A percentile compares a stretch with the other conserved stretches of the same genome.
These are phyloP conservation scores for Penicillium fuscoglaucum DNA, from an alignment of 2,329 filamentous ascomycete species.

Conservation along the genomic window DNA sequence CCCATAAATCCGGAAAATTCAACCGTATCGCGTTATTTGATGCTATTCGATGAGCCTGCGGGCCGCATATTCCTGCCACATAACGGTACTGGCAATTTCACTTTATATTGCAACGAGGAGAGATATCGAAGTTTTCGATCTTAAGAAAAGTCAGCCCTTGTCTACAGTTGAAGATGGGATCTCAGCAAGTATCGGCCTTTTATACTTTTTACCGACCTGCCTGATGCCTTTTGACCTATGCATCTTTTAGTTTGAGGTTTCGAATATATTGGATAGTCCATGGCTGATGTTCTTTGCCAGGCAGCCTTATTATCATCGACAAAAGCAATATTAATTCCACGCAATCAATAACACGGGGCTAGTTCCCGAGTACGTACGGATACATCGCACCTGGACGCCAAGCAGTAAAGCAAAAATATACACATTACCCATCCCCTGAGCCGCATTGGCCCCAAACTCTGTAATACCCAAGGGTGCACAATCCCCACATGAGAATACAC, in stretches of 20 bases:
- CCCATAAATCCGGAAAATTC: background rate
- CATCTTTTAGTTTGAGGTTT: background rate
- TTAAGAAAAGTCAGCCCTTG: background rate
- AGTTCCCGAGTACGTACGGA: background rate
- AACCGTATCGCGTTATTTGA: background rate
- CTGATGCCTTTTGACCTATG: background rate
- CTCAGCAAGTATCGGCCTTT: background rate
- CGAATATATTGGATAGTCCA: background rate
- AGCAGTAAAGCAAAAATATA: background rate
- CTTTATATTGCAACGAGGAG: background rate
- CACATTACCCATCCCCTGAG: background rate
- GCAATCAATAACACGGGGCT: background rate
- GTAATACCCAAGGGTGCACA: background rate
- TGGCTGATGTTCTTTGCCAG: background rate
- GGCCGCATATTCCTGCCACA: background rate
- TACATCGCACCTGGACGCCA: background rate
- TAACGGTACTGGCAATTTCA: background rate
- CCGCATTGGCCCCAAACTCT: conserved; percentile 8
- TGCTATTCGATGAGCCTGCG: background rate
- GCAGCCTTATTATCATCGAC: background rate
- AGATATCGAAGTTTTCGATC: background rate
- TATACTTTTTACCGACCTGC: background rate
- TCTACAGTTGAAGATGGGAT: background rate
- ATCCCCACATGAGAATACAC: background rate
- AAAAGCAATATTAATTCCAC: conserved; percentile 3